phyloP scores from a whole-genome alignment of 148 eudicot genomes.

The Talinum fruticosum region DNA sequence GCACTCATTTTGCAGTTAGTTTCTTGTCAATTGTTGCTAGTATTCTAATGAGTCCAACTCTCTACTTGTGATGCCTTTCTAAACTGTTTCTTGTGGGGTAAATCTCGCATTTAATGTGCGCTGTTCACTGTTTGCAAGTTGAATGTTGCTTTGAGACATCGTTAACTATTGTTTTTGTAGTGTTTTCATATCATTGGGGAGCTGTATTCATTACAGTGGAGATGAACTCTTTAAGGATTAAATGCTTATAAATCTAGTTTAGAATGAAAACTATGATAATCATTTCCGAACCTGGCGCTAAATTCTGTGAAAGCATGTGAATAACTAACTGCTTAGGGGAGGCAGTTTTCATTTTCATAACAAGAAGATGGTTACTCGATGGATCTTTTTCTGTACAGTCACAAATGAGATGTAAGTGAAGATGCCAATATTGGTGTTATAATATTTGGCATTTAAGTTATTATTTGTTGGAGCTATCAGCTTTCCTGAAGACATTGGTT shows the following conservation, averaged over 20 bases:
- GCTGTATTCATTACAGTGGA: neutral
- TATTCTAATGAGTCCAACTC: neutral
- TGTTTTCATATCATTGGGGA: neutral
- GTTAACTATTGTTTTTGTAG: neutral
- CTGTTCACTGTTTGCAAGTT: neutral
- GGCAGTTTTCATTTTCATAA: neutral
- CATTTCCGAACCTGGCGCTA: neutral
- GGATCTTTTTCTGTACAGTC: neutral
- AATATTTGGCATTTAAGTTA: neutral
- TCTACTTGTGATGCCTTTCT: neutral
- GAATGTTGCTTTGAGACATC: neutral
- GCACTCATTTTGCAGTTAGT: neutral
- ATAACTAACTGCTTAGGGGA: neutral
- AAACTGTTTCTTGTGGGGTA: slow-evolving; percentile 11
- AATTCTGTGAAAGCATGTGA: neutral
- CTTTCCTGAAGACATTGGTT: neutral
- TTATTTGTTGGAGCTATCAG: neutral
- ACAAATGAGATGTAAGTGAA: neutral
- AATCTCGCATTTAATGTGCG: neutral
- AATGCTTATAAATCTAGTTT: neutral
- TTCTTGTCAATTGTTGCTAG: neutral
- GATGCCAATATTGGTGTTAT: neutral
- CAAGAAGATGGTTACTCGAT: neutral
- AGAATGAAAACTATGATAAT: neutral
- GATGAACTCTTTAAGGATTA: neutral